Evolutionary conservation across 352 stramenopile genomes (phyloP).

Genomic region (Phytophthora rubi): DNA sequence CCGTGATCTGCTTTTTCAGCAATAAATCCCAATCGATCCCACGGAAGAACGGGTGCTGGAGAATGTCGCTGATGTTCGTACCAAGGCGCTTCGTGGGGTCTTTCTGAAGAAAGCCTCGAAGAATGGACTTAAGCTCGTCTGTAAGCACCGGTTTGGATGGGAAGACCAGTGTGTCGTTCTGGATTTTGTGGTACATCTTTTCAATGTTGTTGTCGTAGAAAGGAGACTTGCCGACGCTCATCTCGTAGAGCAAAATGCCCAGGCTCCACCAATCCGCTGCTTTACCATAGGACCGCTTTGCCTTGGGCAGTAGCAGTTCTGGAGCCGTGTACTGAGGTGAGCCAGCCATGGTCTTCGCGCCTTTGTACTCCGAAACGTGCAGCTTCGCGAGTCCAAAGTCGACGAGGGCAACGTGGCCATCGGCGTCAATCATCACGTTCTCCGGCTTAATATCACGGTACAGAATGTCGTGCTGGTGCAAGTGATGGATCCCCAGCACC

Average conservation of each 20-base stretch:
- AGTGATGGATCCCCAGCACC: slow-evolving; percentile 91
- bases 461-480: slow-evolving; percentile 95
- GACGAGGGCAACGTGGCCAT: slow-evolving; percentile 95
- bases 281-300: slow-evolving; percentile 89
- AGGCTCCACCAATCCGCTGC: slow-evolving; percentile 91
- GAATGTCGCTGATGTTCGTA: slow-evolving; percentile 88
- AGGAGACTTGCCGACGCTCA: slow-evolving; percentile 92
- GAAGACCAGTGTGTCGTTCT: slow-evolving; percentile 86
- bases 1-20: slow-evolving; percentile 83
- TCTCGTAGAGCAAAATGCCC: slow-evolving; percentile 93
- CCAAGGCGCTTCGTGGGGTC: slow-evolving; percentile 87
- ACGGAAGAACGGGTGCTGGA: slow-evolving; percentile 81
- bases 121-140: slow-evolving; percentile 81
- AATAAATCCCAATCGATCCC: slow-evolving; percentile 87
- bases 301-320: slow-evolving; percentile 83
- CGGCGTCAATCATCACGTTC: slow-evolving; percentile 95
- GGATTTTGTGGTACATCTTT: slow-evolving; percentile 94
- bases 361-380: slow-evolving; percentile 90
- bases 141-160: slow-evolving; percentile 71
- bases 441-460: slow-evolving; percentile 98
- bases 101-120: slow-evolving; percentile 86
- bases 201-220: slow-evolving; percentile 95
- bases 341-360: slow-evolving; percentile 89
- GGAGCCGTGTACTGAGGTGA: slow-evolving; percentile 90
- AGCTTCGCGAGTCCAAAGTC: slow-evolving; percentile 96